Conservation (phyloP, 208 protist genomes). For the Leptomonas pyrrhocoris region DNA sequence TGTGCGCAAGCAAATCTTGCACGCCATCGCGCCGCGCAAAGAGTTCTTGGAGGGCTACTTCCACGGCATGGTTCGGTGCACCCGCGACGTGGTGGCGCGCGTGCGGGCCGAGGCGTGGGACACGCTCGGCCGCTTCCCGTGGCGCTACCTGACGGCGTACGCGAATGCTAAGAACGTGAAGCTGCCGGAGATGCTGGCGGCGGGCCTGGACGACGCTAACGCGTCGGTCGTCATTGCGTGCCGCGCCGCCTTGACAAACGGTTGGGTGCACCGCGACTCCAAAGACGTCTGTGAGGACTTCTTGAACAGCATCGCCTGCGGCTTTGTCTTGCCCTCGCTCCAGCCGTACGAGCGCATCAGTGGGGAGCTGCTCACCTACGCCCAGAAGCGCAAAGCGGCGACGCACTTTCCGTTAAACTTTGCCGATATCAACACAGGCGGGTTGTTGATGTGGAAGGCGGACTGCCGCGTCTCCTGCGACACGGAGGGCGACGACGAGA, state of each 20-base stretch:
- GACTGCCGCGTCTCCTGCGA: slow-evolving; percentile 65
- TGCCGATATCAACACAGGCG: slow-evolving; percentile 58
- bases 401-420: slow-evolving; percentile 53
- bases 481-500: slow-evolving; percentile 60
- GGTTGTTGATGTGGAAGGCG: slow-evolving; percentile 80
- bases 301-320: slow-evolving; percentile 67
- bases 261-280: slow-evolving; percentile 86
- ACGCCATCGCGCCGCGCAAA: slow-evolving; percentile 70
- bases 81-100: slow-evolving; percentile 76
- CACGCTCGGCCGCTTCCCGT: slow-evolving; percentile 78
- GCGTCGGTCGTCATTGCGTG: slow-evolving; percentile 78
- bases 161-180: slow-evolving; percentile 59
- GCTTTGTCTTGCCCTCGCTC: slow-evolving; percentile 45
- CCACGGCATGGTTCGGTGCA: slow-evolving; percentile 78
- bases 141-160: slow-evolving; percentile 85
- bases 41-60: slow-evolving; percentile 92
- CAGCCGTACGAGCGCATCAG: slow-evolving; percentile 65
- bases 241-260: slow-evolving; percentile 75
- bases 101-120: slow-evolving; percentile 89
- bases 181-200: slow-evolving; percentile 55
- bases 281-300: slow-evolving; percentile 64
- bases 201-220: slow-evolving; percentile 71
- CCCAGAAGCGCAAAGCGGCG: slow-evolving; percentile 44
- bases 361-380: slow-evolving; percentile 61
- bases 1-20: slow-evolving; percentile 81